phyloP scores from a whole-genome alignment of 2,329 filamentous ascomycete species.

The Colletotrichum viniferum region DNA sequence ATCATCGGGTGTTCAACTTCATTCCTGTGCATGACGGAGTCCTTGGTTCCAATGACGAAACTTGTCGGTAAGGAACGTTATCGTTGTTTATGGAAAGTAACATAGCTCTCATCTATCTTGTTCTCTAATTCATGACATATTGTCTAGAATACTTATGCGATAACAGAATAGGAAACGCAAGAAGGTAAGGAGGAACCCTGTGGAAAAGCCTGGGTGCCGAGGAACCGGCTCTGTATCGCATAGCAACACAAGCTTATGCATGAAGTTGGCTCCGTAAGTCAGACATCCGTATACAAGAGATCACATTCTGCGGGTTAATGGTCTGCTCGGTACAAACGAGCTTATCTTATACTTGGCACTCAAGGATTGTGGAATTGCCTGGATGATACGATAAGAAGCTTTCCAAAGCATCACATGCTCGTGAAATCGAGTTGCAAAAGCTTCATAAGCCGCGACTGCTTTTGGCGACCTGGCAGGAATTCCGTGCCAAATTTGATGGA shows the following conservation, averaged over 20 bases:
- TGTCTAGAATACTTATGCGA: not conserved
- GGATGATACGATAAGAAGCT: not conserved
- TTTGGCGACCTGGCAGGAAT: not conserved
- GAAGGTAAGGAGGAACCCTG: not conserved
- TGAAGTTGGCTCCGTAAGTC: not conserved
- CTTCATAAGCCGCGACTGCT: not conserved
- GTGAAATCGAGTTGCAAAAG: not conserved
- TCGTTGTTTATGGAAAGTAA: not conserved
- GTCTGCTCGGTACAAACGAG: not conserved
- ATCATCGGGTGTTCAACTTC: not conserved
- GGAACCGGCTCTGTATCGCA: rapidly evolving
- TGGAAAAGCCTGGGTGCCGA: not conserved
- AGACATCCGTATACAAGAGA: not conserved
- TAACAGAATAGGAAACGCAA: not conserved
- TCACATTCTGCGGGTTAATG: not conserved
- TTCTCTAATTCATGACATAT: not conserved
- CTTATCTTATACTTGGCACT: not conserved
- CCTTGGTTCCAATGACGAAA: not conserved
- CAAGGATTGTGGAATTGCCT: not conserved
- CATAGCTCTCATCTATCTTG: not conserved
- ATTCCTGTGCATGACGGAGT: not conserved
- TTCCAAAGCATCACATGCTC: rapidly evolving
- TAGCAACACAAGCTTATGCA: not conserved
- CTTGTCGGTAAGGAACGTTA: not conserved
- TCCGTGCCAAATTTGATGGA: too few species aligned